A percentile compares a stretch with the other conserved stretches of the same genome.
These are phyloP conservation scores for Cryptococcus amylolentus DNA, from an alignment of 1,284 basidiomycete genomes.

Conservation along the genomic window DNA sequence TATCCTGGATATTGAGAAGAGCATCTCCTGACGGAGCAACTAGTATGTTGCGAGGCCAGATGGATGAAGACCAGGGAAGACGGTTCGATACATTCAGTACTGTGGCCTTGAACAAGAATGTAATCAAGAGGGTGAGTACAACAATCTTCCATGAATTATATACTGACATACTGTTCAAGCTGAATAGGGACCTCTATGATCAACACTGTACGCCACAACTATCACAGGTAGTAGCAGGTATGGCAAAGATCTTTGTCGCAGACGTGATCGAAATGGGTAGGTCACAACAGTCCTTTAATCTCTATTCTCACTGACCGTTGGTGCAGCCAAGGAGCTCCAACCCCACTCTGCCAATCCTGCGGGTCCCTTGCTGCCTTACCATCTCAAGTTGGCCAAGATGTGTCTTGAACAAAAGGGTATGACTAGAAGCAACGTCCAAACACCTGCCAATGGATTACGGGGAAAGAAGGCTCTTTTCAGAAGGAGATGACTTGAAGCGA, in stretches of 20 bases:
- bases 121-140: slow-evolving; percentile 34
- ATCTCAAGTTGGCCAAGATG: slow-evolving; percentile 37
- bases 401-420: slow-evolving; percentile 33
- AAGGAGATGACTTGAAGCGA: slow-evolving; percentile 5
- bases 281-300: slow-evolving; percentile 2
- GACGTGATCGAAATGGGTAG: slow-evolving; percentile 43
- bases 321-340: slow-evolving; percentile 31
- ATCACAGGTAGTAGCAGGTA: slow-evolving; percentile 33
- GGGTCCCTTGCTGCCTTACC: slow-evolving; percentile 40
- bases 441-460: slow-evolving; percentile 15
- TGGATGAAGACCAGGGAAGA: slow-evolving; percentile 39
- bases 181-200: slow-evolving; percentile 41
- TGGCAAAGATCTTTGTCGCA: slow-evolving; percentile 46
- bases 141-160: not conserved
- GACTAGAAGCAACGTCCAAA: slow-evolving; percentile 6
- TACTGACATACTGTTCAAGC: slow-evolving; percentile 13
- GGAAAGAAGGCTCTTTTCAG: slow-evolving; percentile 23
- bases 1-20: not conserved
- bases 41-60: slow-evolving; percentile 34
- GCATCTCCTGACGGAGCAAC: not conserved
- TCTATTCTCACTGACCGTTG: too few relatives aligned
- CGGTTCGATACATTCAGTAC: slow-evolving; percentile 42
- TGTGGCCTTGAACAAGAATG: slow-evolving; percentile 31
- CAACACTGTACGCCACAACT: slow-evolving; percentile 33
- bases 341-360: slow-evolving; percentile 28